These are phyloP conservation scores for Penicillium griseofulvum DNA, from an alignment of 2,329 filamentous ascomycete genomes.

Conservation along the genomic window DNA sequence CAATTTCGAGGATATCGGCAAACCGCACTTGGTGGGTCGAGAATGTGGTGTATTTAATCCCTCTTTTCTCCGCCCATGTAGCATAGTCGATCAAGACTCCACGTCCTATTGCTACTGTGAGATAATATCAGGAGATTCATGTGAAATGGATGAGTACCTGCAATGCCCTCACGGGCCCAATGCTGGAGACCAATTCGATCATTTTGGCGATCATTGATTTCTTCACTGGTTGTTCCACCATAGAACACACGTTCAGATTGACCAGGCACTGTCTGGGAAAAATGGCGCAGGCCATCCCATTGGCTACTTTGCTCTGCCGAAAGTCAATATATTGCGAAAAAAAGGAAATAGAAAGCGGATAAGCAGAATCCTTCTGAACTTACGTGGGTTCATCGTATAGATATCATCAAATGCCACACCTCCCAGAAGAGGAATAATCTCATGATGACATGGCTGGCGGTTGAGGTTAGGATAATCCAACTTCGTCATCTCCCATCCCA, in stretches of 20 bases:
- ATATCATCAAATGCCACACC: slow-evolving; percentile 52
- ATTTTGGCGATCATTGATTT: slow-evolving; percentile 47
- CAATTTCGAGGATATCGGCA: slow-evolving; percentile 39
- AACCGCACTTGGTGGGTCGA: slow-evolving; percentile 41
- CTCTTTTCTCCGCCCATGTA: slow-evolving; percentile 43
- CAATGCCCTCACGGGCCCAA: slow-evolving; percentile 51
- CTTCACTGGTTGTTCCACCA: slow-evolving; percentile 47
- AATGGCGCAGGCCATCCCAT: slow-evolving; percentile 54
- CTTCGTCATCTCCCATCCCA: slow-evolving; percentile 58
- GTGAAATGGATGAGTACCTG: slow-evolving; percentile 25
- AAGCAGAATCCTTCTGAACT: slow-evolving; percentile 4
- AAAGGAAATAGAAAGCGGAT: not conserved
- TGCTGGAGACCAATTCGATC: slow-evolving; percentile 50
- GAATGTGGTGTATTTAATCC: slow-evolving; percentile 43
- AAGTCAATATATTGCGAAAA: not conserved
- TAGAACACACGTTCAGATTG: slow-evolving; percentile 47
- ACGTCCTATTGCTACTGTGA: slow-evolving; percentile 37
- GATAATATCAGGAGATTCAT: not conserved
- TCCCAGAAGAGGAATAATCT: slow-evolving; percentile 50
- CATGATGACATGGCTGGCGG: slow-evolving; percentile 51
- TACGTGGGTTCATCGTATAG: slow-evolving; percentile 52
- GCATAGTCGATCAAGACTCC: slow-evolving; percentile 54
- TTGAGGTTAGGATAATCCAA: slow-evolving; percentile 56
- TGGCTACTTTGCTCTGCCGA: slow-evolving; percentile 49
- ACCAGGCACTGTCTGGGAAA: slow-evolving; percentile 43